These are phyloP conservation scores for Mycena sp. DNA, from an alignment of 1,284 basidiomycete genomes.

Conservation along the genomic window DNA sequence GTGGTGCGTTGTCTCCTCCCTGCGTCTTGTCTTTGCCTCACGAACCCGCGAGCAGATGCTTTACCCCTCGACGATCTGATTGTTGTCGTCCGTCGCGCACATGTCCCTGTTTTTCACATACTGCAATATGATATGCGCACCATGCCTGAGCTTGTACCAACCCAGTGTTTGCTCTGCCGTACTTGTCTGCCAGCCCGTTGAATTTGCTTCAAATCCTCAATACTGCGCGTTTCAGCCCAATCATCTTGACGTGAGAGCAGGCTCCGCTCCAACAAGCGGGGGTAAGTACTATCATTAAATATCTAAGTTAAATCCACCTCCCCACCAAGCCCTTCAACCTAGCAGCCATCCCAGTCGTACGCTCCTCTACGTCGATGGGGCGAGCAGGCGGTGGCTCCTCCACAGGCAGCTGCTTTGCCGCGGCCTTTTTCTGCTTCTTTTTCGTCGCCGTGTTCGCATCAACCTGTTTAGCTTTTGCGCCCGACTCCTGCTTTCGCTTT, in stretches of 20 bases:
- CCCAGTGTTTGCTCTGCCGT: too few relatives aligned
- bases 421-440: background rate
- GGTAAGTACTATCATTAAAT: too few relatives aligned
- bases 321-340: conserved; percentile 16
- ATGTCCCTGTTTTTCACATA: conserved; percentile 7
- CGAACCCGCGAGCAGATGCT: conserved; percentile 55
- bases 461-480: too few relatives aligned
- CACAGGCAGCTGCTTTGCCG: background rate
- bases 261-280: too few relatives aligned
- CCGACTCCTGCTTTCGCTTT: too few relatives aligned
- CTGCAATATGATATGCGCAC: conserved; percentile 28
- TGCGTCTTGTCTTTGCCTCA: conserved; percentile 14
- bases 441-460: too few relatives aligned
- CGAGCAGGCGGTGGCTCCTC: background rate
- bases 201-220: too few relatives aligned
- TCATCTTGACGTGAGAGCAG: too few relatives aligned
- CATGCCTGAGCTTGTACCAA: too few relatives aligned
- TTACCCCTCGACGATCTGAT: conserved; percentile 65
- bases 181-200: too few relatives aligned
- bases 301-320: conserved; percentile 7
- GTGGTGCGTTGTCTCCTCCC: conserved; percentile 70
- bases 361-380: conserved; percentile 29
- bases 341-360: conserved; percentile 2
- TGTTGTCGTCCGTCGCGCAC: conserved; percentile 27
- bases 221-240: too few relatives aligned